Conservation (phyloP, 129 eudicot species). For the Erigeron canadensis region DNA sequence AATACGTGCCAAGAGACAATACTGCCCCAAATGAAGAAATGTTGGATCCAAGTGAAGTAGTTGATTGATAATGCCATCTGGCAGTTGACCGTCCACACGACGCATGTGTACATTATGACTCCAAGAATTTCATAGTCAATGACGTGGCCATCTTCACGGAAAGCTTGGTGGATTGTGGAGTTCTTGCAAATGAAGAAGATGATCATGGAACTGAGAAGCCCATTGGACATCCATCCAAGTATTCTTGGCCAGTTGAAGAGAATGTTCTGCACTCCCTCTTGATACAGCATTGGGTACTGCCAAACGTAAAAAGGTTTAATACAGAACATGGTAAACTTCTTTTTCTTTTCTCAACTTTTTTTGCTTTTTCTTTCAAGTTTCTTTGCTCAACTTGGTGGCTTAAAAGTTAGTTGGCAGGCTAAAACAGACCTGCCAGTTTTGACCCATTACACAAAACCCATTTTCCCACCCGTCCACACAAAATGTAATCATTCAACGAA, state of each 20-base stretch:
- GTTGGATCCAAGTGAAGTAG: slow-evolving; percentile 99
- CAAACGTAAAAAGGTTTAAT: slow-evolving; percentile 2
- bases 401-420: too few species aligned
- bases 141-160: slow-evolving; percentile 72
- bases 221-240: slow-evolving; percentile 94
- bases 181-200: slow-evolving; percentile 73
- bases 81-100: slow-evolving; percentile 91
- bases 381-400: too few species aligned
- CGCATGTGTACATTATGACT: slow-evolving; percentile 78
- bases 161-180: slow-evolving; percentile 57
- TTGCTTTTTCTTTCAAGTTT: too few species aligned
- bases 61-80: slow-evolving; percentile 92
- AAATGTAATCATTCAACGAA: neutral
- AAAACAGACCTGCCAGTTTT: too few species aligned
- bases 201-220: slow-evolving; percentile 69
- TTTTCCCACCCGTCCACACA: too few species aligned
- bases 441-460: too few species aligned
- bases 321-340: slow-evolving; percentile 12
- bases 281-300: slow-evolving; percentile 78
- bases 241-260: slow-evolving; percentile 96
- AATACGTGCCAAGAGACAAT: slow-evolving; percentile 75
- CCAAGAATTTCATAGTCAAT: slow-evolving; percentile 74
- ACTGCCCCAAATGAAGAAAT: slow-evolving; percentile 95
- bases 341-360: neutral
- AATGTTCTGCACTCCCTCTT: slow-evolving; percentile 73